phyloP scores from a whole-genome alignment of 177 flowering plant species.

The Vitis hybrid region DNA sequence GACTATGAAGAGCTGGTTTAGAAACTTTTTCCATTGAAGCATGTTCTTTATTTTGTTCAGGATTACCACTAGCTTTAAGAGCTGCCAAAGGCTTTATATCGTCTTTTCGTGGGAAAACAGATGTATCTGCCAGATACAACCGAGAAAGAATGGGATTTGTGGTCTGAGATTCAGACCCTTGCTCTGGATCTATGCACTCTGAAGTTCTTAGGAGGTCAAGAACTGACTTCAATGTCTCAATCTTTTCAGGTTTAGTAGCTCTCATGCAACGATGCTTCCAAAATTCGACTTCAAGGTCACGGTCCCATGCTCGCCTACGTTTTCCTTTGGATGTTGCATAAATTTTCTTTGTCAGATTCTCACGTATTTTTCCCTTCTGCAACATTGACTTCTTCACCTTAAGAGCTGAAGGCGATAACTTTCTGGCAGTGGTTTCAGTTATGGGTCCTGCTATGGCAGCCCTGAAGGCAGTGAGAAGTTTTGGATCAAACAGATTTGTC shows the following conservation, averaged over 20 bases:
- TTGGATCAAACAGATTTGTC: conserved; percentile 62
- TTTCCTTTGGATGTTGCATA: conserved; percentile 73
- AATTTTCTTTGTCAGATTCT: conserved; percentile 84
- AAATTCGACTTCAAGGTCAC: conserved; percentile 93
- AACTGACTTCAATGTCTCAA: conserved; percentile 82
- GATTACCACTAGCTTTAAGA: conserved; percentile 25
- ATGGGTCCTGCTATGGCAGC: conserved; percentile 64
- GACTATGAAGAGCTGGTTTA: conserved; percentile 5
- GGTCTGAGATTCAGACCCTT: conserved; percentile 29
- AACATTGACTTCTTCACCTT: conserved; percentile 60
- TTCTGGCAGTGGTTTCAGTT: conserved; percentile 39
- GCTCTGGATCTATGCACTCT: conserved; percentile 29
- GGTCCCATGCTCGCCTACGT: conserved; percentile 80
- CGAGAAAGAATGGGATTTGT: conserved; percentile 73
- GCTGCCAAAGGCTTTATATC: conserved; percentile 73
- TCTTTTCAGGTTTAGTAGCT: conserved; percentile 65
- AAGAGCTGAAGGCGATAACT: conserved; percentile 38
- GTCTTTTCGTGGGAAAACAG: conserved; percentile 82
- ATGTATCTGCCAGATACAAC: conserved; percentile 89
- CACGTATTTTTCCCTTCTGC: conserved; percentile 89
- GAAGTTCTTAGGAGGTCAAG: conserved; percentile 62
- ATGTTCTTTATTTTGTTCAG: conserved; percentile 30
- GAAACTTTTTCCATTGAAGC: conserved; percentile 20
- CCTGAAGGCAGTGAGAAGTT: conserved; percentile 89
- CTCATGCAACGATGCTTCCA: conserved; percentile 86